These are phyloP conservation scores for Byssothecium circinans DNA, from an alignment of 2,329 filamentous ascomycete genomes.

Conservation along the genomic window DNA sequence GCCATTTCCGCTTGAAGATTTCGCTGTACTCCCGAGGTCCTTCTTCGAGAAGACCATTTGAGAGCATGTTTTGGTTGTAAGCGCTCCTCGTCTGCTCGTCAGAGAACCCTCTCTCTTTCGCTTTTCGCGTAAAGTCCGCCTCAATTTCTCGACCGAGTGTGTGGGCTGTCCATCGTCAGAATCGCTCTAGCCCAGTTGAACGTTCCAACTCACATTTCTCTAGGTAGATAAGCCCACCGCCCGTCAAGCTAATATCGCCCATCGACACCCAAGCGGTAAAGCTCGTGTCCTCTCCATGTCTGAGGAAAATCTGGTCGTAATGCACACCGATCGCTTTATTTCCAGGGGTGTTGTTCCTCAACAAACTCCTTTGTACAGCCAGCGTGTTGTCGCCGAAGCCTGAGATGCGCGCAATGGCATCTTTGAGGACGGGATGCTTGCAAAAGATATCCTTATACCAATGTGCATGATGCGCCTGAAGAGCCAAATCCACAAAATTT, in stretches of 20 bases:
- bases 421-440: constrained; percentile 53
- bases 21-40: constrained; percentile 51
- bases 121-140: constrained; percentile 52
- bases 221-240: constrained; percentile 62
- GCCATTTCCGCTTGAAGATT: constrained; percentile 51
- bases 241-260: constrained; percentile 56
- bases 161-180: constrained; percentile 36
- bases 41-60: constrained; percentile 56
- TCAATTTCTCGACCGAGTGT: constrained; percentile 55
- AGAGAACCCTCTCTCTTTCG: constrained; percentile 52
- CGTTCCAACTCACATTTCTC: constrained; percentile 46
- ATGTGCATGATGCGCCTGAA: constrained; percentile 54
- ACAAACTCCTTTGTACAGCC: constrained; percentile 51
- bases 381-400: constrained; percentile 58
- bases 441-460: constrained; percentile 57
- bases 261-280: constrained; percentile 63
- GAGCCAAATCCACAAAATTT: constrained; percentile 54
- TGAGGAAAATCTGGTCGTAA: constrained; percentile 62
- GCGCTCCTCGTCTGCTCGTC: constrained; percentile 53
- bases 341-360: constrained; percentile 60
- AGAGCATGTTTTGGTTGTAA: constrained; percentile 62
- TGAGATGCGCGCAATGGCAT: constrained; percentile 56
- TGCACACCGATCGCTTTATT: constrained; percentile 63
- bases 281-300: constrained; percentile 57
- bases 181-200: background rate